These are phyloP conservation scores for Yamadazyma sp. DNA, from an alignment of 805 yeast species.

Conservation along the genomic window DNA sequence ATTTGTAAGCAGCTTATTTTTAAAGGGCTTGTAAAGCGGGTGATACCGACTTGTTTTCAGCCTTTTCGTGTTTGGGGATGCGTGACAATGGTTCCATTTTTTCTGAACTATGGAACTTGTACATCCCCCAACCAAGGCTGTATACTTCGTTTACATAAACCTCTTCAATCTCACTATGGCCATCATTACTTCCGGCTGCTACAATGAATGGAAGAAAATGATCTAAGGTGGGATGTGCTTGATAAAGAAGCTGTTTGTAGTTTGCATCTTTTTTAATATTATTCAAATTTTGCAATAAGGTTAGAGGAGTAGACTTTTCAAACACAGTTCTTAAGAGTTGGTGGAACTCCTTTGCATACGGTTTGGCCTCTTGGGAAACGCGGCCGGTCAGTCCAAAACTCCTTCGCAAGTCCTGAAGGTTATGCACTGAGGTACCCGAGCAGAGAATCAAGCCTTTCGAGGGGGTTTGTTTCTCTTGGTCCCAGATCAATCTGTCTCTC, in stretches of 20 bases:
- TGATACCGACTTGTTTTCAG: too few species aligned
- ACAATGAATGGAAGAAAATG: conserved; percentile 70
- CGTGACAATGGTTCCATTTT: not conserved
- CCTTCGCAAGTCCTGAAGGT: conserved; percentile 54
- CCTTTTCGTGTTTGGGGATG: not conserved
- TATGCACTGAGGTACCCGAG: conserved; percentile 83
- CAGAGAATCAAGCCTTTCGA: conserved; percentile 49
- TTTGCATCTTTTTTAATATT: conserved; percentile 16
- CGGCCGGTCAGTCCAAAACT: conserved; percentile 1
- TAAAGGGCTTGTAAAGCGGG: not conserved
- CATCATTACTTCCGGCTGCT: conserved; percentile 54
- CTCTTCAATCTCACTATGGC: conserved; percentile 40
- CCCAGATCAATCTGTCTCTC: conserved; percentile 43
- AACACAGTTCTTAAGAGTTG: conserved; percentile 38
- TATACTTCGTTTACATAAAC: conserved; percentile 44
- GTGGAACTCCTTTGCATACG: conserved; percentile 58
- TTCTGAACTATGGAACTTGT: conserved; percentile 38
- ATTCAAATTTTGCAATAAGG: conserved; percentile 15
- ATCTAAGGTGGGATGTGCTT: conserved; percentile 76
- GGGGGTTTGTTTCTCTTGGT: conserved; percentile 23
- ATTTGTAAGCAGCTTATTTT: not conserved
- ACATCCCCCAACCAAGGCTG: conserved; percentile 72
- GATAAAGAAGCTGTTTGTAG: conserved; percentile 33
- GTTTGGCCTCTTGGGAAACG: conserved; percentile 22
- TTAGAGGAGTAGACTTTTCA: conserved; percentile 14